Evolutionary conservation across 805 yeast genomes (phyloP).

Genomic region (Zygosaccharomyces pseudorouxii): DNA sequence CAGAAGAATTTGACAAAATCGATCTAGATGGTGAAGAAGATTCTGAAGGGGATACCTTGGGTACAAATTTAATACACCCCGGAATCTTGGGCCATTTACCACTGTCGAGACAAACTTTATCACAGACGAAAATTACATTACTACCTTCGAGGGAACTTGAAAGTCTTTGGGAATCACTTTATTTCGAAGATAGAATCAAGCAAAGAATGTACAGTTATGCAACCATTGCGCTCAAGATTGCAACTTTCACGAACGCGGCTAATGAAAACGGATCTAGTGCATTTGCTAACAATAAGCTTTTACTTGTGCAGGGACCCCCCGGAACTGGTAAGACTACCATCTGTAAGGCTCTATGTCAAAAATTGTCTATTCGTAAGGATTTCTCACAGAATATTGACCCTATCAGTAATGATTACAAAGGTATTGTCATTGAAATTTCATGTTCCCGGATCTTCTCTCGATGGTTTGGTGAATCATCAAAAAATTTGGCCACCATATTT

Average conservation of each 20-base stretch:
- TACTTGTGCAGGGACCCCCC: slow-evolving; percentile 42
- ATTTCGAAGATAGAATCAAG: slow-evolving; percentile 33
- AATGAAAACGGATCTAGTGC: slow-evolving; percentile 1
- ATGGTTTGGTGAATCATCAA: slow-evolving; percentile 46
- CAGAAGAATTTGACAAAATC: slow-evolving; percentile 33
- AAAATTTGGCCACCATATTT: slow-evolving; percentile 38
- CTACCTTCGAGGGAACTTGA: slow-evolving; percentile 35
- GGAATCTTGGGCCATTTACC: slow-evolving; percentile 10
- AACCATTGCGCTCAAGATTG: slow-evolving; percentile 31
- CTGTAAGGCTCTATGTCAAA: slow-evolving; percentile 40
- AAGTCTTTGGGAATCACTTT: slow-evolving; percentile 36
- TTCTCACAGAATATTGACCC: slow-evolving; percentile 1
- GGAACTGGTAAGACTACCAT: slow-evolving; percentile 46
- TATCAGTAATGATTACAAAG: slow-evolving; percentile 14
- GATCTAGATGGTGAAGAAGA: slow-evolving; percentile 21
- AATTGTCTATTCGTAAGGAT: slow-evolving; percentile 34
- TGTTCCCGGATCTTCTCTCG: slow-evolving; percentile 43
- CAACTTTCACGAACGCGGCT: slow-evolving; percentile 11
- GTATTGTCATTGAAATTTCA: slow-evolving; percentile 39
- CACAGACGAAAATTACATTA: slow-evolving; percentile 16
- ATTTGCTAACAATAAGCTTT: slow-evolving; percentile 26
- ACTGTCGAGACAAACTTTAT: slow-evolving; percentile 19
- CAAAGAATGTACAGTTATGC: slow-evolving; percentile 33
- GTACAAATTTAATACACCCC: neutral
- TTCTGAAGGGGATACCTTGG: slow-evolving; percentile 15